Evolutionary conservation across 192 early-diverging fungal genomes (phyloP).

Genomic region (Rhizoclosmatium sp.): DNA sequence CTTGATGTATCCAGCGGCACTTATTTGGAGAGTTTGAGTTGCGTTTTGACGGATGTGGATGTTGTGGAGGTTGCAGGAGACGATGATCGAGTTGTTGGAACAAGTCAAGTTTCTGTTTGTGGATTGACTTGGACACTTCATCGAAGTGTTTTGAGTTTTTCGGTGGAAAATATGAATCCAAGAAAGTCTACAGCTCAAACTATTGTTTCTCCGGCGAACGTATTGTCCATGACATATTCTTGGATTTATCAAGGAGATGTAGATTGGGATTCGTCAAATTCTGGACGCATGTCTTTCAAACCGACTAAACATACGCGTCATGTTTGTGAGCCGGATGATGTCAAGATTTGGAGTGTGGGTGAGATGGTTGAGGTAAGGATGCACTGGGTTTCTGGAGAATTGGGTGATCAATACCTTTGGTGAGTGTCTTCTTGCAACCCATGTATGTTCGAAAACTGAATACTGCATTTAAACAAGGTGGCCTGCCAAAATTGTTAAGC

Average conservation of each 20-base stretch:
- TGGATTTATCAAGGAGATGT: neutral
- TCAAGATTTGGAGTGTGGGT: neutral
- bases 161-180: neutral
- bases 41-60: conserved; percentile 14
- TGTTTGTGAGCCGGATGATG: neutral
- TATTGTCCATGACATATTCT: neutral
- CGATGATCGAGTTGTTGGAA: neutral
- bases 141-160: neutral
- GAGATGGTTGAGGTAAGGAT: conserved; percentile 20
- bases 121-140: conserved; percentile 18
- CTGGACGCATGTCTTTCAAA: conserved; percentile 1
- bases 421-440: neutral
- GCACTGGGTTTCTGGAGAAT: conserved; percentile 4
- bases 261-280: neutral
- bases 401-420: conserved; percentile 20
- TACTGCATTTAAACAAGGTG: neutral
- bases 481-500: conserved; percentile 15
- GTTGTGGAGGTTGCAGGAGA: neutral
- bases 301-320: neutral
- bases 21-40: neutral
- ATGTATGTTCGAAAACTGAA: neutral
- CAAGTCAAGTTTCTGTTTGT: conserved; percentile 1
- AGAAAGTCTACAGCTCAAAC: neutral
- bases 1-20: neutral
- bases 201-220: neutral